These are phyloP conservation scores for Alternaria angustiovoidea DNA, from an alignment of 2,329 filamentous ascomycete species.

Conservation along the genomic window DNA sequence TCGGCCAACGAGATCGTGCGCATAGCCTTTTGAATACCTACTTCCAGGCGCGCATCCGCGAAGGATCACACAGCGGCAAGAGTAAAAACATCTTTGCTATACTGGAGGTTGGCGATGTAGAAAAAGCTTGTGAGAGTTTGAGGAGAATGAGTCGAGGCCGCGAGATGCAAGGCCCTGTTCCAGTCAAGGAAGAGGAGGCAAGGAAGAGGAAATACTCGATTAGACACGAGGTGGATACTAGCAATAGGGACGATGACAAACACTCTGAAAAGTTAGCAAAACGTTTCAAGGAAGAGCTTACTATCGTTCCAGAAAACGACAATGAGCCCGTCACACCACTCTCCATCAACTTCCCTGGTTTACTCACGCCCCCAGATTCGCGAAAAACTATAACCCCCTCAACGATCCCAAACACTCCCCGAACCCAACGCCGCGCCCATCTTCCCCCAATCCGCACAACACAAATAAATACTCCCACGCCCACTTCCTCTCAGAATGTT, in stretches of 20 bases:
- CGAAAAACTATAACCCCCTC: neutral
- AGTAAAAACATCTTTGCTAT: neutral
- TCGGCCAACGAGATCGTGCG: constrained; percentile 20
- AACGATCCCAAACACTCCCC: neutral
- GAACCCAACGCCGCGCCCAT: neutral
- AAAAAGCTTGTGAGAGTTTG: constrained; percentile 21
- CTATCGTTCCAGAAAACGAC: neutral
- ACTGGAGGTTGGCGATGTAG: constrained; percentile 19
- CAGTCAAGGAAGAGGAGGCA: neutral
- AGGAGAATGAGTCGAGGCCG: constrained; percentile 15
- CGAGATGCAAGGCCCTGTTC: constrained; percentile 3
- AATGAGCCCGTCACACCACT: neutral
- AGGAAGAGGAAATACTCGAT: constrained; percentile 16
- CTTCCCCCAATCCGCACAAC: constrained; percentile 9
- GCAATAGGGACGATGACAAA: neutral
- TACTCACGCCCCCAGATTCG: neutral
- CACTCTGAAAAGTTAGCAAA: neutral
- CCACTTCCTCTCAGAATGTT: neutral
- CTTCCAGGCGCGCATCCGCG: constrained; percentile 17
- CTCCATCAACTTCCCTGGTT: neutral
- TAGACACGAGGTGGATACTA: neutral
- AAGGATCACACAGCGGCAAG: neutral
- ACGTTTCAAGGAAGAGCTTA: neutral
- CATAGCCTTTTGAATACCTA: constrained; percentile 23
- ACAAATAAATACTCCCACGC: neutral